Conservation (phyloP, 805 yeast species). For the Starmerella etchellsii region DNA sequence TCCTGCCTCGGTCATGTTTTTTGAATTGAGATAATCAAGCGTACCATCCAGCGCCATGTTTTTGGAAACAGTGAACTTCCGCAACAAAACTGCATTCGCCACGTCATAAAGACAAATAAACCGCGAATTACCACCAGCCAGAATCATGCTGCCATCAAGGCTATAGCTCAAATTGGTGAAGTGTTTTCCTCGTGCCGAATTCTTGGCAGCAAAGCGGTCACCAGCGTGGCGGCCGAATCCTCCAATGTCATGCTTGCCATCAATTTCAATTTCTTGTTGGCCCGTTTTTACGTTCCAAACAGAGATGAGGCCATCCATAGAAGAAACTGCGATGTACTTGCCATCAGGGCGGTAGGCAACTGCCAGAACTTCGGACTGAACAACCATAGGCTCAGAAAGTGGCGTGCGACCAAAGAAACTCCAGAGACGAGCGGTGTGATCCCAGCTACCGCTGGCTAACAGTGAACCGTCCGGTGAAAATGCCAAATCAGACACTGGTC, state of each 20-base stretch:
- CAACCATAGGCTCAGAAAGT: constrained; percentile 80
- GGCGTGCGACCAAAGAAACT: constrained; percentile 77
- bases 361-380: constrained; percentile 70
- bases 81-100: constrained; percentile 71
- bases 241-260: constrained; percentile 73
- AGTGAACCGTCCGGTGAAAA: constrained; percentile 71
- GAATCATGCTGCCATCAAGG: constrained; percentile 74
- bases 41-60: constrained; percentile 92
- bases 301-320: constrained; percentile 75
- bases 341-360: constrained; percentile 85
- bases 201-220: constrained; percentile 70
- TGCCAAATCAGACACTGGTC: constrained; percentile 78
- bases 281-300: constrained; percentile 76
- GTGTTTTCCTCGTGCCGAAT: constrained; percentile 70
- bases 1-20: constrained; percentile 78
- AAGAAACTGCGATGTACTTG: constrained; percentile 75
- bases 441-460: constrained; percentile 93
- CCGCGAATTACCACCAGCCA: constrained; percentile 90
- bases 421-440: constrained; percentile 88
- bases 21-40: constrained; percentile 59
- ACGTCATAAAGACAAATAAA: constrained; percentile 86
- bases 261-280: constrained; percentile 68
- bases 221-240: constrained; percentile 63
- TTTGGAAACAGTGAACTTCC: constrained; percentile 68
- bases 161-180: constrained; percentile 74